A percentile compares a stretch with the other conserved stretches of the same genome.
phyloP scores from a whole-genome alignment of 1,284 basidiomycete genomes.

The Wallemia mellicola region DNA sequence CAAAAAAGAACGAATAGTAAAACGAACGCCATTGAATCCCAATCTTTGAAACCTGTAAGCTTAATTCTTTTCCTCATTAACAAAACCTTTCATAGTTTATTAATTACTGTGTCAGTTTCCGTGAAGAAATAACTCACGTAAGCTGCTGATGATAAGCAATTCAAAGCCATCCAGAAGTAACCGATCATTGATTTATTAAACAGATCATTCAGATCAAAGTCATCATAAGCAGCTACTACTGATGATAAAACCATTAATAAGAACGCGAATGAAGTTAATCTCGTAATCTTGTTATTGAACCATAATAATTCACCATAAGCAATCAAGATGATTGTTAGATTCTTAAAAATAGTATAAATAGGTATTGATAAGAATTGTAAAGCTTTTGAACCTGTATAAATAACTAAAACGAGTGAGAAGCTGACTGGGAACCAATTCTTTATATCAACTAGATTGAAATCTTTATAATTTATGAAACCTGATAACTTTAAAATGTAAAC shows the following conservation, averaged over 20 bases:
- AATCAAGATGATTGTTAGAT: slow-evolving; percentile 91
- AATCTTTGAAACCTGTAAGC: slow-evolving; percentile 87
- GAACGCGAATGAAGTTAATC: slow-evolving; percentile 65
- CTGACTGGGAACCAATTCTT: slow-evolving; percentile 87
- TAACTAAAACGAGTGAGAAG: slow-evolving; percentile 66
- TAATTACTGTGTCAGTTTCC: neutral
- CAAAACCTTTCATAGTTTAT: slow-evolving; percentile 30
- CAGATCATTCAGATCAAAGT: slow-evolving; percentile 21
- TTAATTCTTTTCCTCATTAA: slow-evolving; percentile 96
- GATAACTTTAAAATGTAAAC: slow-evolving; percentile 42
- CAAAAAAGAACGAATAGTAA: neutral
- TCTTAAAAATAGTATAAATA: slow-evolving; percentile 96
- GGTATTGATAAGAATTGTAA: slow-evolving; percentile 86
- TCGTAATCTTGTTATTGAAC: slow-evolving; percentile 74
- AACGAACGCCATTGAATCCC: slow-evolving; percentile 73
- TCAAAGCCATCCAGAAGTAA: slow-evolving; percentile 87
- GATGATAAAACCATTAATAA: slow-evolving; percentile 89
- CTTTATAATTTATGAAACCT: slow-evolving; percentile 65
- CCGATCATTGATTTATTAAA: slow-evolving; percentile 23
- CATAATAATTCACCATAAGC: slow-evolving; percentile 93
- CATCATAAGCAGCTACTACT: slow-evolving; percentile 79
- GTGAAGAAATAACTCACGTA: slow-evolving; percentile 31
- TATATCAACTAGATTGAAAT: slow-evolving; percentile 56
- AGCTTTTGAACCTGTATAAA: slow-evolving; percentile 94
- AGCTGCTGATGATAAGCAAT: slow-evolving; percentile 67